Conservation (phyloP, 139 green algal genomes). For the Pleodorina starrii region DNA sequence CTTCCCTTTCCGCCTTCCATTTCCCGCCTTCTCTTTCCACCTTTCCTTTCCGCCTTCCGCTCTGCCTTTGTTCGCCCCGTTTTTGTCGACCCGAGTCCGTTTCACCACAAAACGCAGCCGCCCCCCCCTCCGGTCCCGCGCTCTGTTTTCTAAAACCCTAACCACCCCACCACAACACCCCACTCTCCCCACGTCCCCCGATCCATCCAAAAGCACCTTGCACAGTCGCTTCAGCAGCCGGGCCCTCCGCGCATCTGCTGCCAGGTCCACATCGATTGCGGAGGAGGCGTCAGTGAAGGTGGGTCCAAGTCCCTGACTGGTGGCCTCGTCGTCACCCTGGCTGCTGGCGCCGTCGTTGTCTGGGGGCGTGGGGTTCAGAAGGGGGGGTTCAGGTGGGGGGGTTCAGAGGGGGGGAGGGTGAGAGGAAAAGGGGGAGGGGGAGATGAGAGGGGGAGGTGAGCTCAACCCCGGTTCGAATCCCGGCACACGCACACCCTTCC, state of each 20-base stretch:
- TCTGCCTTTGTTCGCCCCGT: too few relatives aligned
- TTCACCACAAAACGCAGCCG: too few relatives aligned
- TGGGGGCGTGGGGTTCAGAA: not conserved
- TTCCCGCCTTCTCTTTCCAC: too few relatives aligned
- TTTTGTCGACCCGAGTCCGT: too few relatives aligned
- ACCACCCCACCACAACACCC: too few relatives aligned
- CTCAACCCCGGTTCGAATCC: too few relatives aligned
- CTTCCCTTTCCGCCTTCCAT: too few relatives aligned
- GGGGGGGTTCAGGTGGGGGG: not conserved
- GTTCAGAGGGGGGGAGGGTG: not conserved
- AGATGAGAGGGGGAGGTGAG: not conserved
- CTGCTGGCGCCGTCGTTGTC: conserved; percentile 10
- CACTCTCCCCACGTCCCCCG: too few relatives aligned
- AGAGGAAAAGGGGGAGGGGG: not conserved
- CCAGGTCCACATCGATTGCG: conserved; percentile 19
- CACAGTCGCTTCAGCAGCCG: conserved; percentile 28
- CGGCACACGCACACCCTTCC: not conserved
- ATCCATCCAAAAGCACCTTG: too few relatives aligned
- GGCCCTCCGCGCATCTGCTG: not conserved
- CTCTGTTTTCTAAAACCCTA: too few relatives aligned
- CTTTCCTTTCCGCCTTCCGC: too few relatives aligned
- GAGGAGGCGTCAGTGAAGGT: conserved; percentile 17
- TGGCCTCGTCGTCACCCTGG: conserved; percentile 23
- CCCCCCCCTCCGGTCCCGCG: too few relatives aligned
- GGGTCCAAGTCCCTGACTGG: conserved; percentile 24